A percentile compares a stretch with the other conserved stretches of the same genome.
phyloP scores from a whole-genome alignment of 1,284 basidiomycete species.

The Phylloboletellus chloephorus region DNA sequence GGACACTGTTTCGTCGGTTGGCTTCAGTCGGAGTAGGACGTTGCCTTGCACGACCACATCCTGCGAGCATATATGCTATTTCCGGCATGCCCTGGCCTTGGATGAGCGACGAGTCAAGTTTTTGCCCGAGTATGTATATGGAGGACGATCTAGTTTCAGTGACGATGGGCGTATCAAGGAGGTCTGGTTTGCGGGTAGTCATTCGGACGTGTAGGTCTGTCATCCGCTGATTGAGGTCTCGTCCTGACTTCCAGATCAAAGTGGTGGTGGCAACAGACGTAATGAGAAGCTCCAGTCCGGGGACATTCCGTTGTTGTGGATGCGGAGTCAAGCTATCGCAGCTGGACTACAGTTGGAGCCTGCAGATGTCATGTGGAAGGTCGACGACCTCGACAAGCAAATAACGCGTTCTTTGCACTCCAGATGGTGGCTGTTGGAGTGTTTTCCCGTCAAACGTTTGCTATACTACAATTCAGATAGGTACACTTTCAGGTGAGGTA shows the following conservation, averaged over 20 bases:
- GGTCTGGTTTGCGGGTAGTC: slow-evolving; percentile 35
- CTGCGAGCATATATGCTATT: slow-evolving; percentile 29
- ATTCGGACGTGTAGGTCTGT: slow-evolving; percentile 32
- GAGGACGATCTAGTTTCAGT: slow-evolving; percentile 15
- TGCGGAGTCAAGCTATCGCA: slow-evolving; percentile 29
- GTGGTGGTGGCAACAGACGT: slow-evolving; percentile 29
- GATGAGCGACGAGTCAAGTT: slow-evolving; percentile 41
- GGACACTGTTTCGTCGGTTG: slow-evolving; percentile 35
- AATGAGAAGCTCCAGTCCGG: slow-evolving; percentile 28
- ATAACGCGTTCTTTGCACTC: slow-evolving; percentile 21
- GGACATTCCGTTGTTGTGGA: slow-evolving; percentile 32
- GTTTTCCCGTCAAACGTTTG: slow-evolving; percentile 25
- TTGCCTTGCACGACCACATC: slow-evolving; percentile 28
- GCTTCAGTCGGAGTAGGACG: slow-evolving; percentile 24
- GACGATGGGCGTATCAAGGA: slow-evolving; percentile 28
- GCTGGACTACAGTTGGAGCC: slow-evolving; percentile 24
- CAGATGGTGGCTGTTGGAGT: slow-evolving; percentile 28
- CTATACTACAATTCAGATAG: slow-evolving; percentile 25
- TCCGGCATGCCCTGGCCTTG: slow-evolving; percentile 33
- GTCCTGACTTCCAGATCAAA: slow-evolving; percentile 11
- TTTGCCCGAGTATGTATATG: slow-evolving; percentile 34
- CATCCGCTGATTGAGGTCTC: neutral
- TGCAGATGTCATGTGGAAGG: slow-evolving; percentile 26
- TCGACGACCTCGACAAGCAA: slow-evolving; percentile 25
- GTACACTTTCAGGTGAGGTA: slow-evolving; percentile 17